Base-by-base conservation (phyloP, 768 basidiomycete species). In the Lactarius evosmus region DNA sequence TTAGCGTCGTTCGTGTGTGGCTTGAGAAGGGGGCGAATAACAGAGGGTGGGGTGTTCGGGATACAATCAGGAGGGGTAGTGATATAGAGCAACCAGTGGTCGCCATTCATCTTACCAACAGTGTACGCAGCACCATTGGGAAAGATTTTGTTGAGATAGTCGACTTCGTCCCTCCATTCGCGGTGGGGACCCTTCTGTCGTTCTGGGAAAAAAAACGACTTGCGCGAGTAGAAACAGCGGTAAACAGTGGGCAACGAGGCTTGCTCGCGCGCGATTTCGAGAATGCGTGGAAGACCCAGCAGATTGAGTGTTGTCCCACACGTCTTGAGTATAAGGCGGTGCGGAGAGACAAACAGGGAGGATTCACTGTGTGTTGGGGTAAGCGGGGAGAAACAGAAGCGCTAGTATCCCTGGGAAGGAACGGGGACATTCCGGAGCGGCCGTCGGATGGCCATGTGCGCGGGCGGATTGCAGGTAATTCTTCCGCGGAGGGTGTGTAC, bases 131-230 rank as follows among this genome's bases (percentile, higher is more conserved):
- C 85, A 54, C 95, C 95, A 73, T 85, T 83, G 69, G 82, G 81
- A 75, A 99, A 98, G 66, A 95, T 87, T 66, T 84, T 84, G 72
- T 99, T 96, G 56, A 99, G 81, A 73, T 86, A 98, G 62, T 86
- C 84, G 71, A 98, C 90, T 77, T 99, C 97, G 61, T 91, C 83
- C 63, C 85, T 85, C 97, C 97, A 99, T 71, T 94, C 91, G 61
- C 85, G 81, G 76, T 99, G 97, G 17, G 95, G 95, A 4, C 94
- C 95, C 25, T 79, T 78, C 73, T 99, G 97, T 27, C 91, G 86
- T 74, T 99, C 97, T 8, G 97, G 97, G 76, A 98, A 99, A 91
- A 98, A 98, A 84, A 98, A 99, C 7, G 91, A 89, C 77, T 98
- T 99, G 69, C 96, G 88, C 46, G 95, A 97, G 78, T 98, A 99